These are phyloP conservation scores for Pelagomonas calceolata DNA, from an alignment of 108 stramenopile species.

Conservation along the genomic window DNA sequence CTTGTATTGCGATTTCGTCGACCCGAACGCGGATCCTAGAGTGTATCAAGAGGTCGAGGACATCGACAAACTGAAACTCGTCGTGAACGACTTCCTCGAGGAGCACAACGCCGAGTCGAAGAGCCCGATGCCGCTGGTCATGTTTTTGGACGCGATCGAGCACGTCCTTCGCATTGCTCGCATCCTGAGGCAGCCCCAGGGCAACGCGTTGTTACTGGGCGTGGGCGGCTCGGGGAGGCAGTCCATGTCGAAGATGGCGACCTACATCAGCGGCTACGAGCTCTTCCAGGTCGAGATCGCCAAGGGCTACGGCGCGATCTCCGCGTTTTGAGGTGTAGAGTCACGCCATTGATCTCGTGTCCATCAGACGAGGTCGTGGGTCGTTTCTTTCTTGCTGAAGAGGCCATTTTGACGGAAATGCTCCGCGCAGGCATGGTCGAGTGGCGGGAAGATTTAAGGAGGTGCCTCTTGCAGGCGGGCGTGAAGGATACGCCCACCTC, in stretches of 20 bases:
- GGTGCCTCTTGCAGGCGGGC: slow-evolving; percentile 38
- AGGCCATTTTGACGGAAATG: too few relatives aligned
- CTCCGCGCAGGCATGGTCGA: too few relatives aligned
- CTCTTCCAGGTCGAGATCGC: slow-evolving; percentile 50
- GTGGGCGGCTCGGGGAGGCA: slow-evolving; percentile 54
- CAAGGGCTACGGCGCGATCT: slow-evolving; percentile 53
- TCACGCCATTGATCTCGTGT: too few relatives aligned
- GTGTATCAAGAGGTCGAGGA: slow-evolving; percentile 38
- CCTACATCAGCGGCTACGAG: slow-evolving; percentile 46
- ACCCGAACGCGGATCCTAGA: slow-evolving; percentile 25
- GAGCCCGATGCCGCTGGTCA: slow-evolving; percentile 46
- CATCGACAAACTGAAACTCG: slow-evolving; percentile 28
- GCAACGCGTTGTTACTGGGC: slow-evolving; percentile 50
- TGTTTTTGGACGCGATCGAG: slow-evolving; percentile 57
- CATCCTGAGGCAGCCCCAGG: slow-evolving; percentile 53
- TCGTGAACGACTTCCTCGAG: slow-evolving; percentile 39
- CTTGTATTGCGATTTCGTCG: slow-evolving; percentile 47
- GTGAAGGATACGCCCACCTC: slow-evolving; percentile 44
- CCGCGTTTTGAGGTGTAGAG: too few relatives aligned
- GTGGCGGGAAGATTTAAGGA: slow-evolving; percentile 49
- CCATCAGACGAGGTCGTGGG: too few relatives aligned
- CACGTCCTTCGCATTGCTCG: slow-evolving; percentile 48
- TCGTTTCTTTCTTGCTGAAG: too few relatives aligned
- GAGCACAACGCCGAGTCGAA: slow-evolving; percentile 58
- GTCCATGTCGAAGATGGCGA: slow-evolving; percentile 48